Evolutionary conservation across 805 yeast species (phyloP).

Genomic region (Candida nanaspora): DNA sequence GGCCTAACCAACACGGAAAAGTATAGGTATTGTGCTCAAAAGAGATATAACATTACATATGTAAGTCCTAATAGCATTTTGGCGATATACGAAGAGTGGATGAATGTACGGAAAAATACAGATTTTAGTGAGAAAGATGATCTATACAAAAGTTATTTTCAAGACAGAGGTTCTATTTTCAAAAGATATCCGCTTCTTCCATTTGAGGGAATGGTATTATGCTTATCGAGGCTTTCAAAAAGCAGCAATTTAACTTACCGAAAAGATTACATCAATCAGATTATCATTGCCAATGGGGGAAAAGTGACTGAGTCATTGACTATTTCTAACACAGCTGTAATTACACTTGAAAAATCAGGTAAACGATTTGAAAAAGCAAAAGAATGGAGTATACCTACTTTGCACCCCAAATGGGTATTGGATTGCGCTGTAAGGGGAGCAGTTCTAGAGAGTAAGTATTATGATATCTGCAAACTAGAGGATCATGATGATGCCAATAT

Average conservation of each 20-base stretch:
- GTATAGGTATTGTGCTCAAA: conserved; percentile 41
- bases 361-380: conserved; percentile 44
- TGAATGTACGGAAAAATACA: conserved; percentile 27
- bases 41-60: conserved; percentile 51
- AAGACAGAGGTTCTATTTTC: background rate
- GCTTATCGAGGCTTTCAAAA: conserved; percentile 33
- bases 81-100: conserved; percentile 44
- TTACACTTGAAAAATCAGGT: conserved; percentile 46
- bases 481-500: conserved; percentile 6
- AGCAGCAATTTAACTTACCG: conserved; percentile 15
- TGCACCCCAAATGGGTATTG: conserved; percentile 44
- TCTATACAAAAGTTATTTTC: background rate
- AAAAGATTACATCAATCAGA: conserved; percentile 24
- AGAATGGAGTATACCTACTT: conserved; percentile 45
- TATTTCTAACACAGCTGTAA: conserved; percentile 33
- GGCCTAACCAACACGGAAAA: conserved; percentile 53
- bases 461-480: conserved; percentile 22
- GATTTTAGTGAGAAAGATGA: background rate
- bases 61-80: conserved; percentile 40
- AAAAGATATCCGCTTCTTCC: conserved; percentile 27
- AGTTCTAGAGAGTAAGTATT: conserved; percentile 32
- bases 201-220: conserved; percentile 37
- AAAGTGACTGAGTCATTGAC: conserved; percentile 43
- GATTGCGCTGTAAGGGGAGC: conserved; percentile 40
- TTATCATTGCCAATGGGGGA: conserved; percentile 42